Percentiles rank a stretch among this genome's conserved stretches.
phyloP scores from a whole-genome alignment of 495 filamentous ascomycete genomes.

The Penicillium diatomitis region DNA sequence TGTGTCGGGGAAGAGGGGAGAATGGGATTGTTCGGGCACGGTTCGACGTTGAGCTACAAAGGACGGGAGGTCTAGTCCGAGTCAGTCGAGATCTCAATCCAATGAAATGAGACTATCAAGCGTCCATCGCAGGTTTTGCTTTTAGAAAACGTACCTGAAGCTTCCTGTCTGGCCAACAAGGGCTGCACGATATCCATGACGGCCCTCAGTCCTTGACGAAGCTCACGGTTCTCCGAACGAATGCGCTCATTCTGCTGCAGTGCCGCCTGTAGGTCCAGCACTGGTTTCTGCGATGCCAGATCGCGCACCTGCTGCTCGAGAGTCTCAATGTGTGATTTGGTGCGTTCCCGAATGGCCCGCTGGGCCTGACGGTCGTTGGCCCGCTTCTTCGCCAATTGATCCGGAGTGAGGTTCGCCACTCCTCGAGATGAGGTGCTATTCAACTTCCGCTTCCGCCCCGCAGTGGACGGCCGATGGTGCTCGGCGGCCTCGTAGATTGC shows the following conservation, averaged over 20 bases:
- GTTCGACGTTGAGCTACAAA: constrained; percentile 10
- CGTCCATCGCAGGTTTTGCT: too few relatives aligned
- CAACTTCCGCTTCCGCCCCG: constrained; percentile 40
- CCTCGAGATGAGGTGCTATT: constrained; percentile 51
- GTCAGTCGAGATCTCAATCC: constrained; percentile 1
- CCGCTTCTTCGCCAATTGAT: constrained; percentile 68
- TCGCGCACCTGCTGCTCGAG: constrained; percentile 65
- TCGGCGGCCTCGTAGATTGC: constrained; percentile 11
- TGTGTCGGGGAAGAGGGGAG: constrained; percentile 19
- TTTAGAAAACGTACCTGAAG: constrained; percentile 9
- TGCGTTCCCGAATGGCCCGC: constrained; percentile 73
- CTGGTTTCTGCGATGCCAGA: constrained; percentile 66
- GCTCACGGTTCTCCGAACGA: constrained; percentile 60
- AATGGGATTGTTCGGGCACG: constrained; percentile 13
- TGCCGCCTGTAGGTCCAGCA: constrained; percentile 65
- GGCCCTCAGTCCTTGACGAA: constrained; percentile 50
- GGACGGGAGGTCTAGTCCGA: constrained; percentile 6
- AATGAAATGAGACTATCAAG: too few relatives aligned
- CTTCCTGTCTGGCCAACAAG: constrained; percentile 31
- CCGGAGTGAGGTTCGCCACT: constrained; percentile 63
- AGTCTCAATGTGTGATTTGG: constrained; percentile 68
- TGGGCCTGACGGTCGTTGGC: constrained; percentile 88
- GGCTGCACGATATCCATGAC: constrained; percentile 60
- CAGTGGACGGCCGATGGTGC: constrained; percentile 11
- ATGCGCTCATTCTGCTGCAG: constrained; percentile 60